phyloP scores from a whole-genome alignment of 495 filamentous ascomycete genomes.

The Aspergillus nidulans region DNA sequence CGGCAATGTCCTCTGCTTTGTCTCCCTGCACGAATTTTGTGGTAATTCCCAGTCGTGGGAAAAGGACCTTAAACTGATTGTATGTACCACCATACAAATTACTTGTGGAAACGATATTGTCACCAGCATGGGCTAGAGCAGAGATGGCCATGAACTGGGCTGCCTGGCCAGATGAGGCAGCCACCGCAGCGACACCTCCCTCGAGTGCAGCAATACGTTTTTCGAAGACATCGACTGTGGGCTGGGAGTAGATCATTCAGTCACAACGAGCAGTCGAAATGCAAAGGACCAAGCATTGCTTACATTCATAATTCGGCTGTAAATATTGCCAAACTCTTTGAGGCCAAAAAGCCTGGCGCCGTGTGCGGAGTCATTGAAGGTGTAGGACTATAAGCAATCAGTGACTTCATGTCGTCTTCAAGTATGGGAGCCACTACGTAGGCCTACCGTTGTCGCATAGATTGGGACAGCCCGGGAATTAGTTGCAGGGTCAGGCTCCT shows the following conservation, averaged over 20 bases:
- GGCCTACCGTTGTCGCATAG: conserved; percentile 81
- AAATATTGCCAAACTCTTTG: conserved; percentile 98
- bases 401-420: neutral
- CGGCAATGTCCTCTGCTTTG: conserved; percentile 73
- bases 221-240: conserved; percentile 96
- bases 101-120: conserved; percentile 92
- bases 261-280: neutral
- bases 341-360: conserved; percentile 94
- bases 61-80: conserved; percentile 93
- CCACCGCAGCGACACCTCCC: conserved; percentile 87
- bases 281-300: conserved; percentile 7
- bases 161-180: conserved; percentile 84
- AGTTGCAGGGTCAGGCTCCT: conserved; percentile 78
- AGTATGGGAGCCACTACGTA: neutral
- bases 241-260: conserved; percentile 41
- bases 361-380: conserved; percentile 96
- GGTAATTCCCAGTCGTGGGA: conserved; percentile 79
- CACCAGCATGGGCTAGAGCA: conserved; percentile 75
- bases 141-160: conserved; percentile 94
- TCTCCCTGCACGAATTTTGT: conserved; percentile 91
- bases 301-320: conserved; percentile 94
- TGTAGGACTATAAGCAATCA: conserved; percentile 62
- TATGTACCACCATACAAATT: conserved; percentile 97
- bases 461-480: conserved; percentile 93
- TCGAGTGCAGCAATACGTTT: conserved; percentile 95